These are phyloP conservation scores for Torulaspora microellipsoides DNA, from an alignment of 805 yeast genomes.

Conservation along the genomic window DNA sequence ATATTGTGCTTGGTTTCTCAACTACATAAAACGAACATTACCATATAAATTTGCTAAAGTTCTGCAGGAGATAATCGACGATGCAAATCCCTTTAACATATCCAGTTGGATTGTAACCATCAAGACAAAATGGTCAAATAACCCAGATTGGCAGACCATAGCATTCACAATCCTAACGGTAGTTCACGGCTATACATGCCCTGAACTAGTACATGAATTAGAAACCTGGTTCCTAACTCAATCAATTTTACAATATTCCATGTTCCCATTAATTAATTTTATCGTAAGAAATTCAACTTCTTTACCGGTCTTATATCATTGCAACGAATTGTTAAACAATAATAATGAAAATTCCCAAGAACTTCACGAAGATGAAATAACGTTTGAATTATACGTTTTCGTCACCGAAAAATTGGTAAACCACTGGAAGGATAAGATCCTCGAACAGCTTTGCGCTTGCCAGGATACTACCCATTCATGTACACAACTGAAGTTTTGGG, in stretches of 20 bases:
- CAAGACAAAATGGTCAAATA: constrained; percentile 6
- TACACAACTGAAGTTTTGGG: constrained; percentile 28
- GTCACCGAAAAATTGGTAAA: constrained; percentile 22
- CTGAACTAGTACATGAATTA: constrained; percentile 8
- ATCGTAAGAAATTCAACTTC: constrained; percentile 13
- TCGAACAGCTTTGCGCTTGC: constrained; percentile 21
- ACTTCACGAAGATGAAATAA: constrained; percentile 19
- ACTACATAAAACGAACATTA: constrained; percentile 12
- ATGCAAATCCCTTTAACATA: constrained; percentile 8
- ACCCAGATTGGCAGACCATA: constrained; percentile 13
- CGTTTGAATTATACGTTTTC: constrained; percentile 17
- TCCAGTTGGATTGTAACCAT: constrained; percentile 7
- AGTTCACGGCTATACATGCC: constrained; percentile 14
- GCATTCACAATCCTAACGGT: constrained; percentile 14
- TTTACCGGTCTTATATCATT: constrained; percentile 18
- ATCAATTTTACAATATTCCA: constrained; percentile 9
- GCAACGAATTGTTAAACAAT: constrained; percentile 19
- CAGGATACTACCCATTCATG: constrained; percentile 24
- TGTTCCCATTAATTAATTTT: constrained; percentile 22
- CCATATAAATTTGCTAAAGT: constrained; percentile 10
- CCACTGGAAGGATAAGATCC: constrained; percentile 26
- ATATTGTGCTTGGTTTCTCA: constrained; percentile 19
- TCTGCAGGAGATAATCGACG: constrained; percentile 10
- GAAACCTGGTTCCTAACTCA: constrained; percentile 19
- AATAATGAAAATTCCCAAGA: constrained; percentile 11